Percentiles rank a stretch among this genome's conserved stretches.
phyloP scores from a whole-genome alignment of 331 rosid genomes.

The Pyrus hybrid region DNA sequence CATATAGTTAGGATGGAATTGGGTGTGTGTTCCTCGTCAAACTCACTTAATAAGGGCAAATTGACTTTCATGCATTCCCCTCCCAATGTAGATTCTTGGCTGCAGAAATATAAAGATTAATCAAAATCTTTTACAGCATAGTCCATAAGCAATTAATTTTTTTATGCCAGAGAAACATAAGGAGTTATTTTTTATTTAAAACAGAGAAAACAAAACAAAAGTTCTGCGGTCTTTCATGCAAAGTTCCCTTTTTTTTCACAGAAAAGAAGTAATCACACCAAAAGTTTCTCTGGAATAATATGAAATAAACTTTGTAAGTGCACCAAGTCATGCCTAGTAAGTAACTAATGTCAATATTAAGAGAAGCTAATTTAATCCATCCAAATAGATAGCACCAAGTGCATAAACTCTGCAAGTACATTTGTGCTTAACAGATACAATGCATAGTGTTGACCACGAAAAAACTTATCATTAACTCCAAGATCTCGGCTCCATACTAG shows the following conservation, averaged over 20 bases:
- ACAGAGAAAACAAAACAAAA: not conserved
- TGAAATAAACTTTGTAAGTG: not conserved
- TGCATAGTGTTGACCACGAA: not conserved
- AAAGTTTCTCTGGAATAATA: not conserved
- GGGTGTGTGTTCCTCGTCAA: not conserved
- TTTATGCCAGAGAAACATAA: not conserved
- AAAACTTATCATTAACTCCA: not conserved
- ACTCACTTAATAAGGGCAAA: slow-evolving; percentile 80
- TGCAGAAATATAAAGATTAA: slow-evolving; percentile 26
- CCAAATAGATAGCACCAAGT: not conserved
- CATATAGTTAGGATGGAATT: not conserved
- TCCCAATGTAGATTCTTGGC: slow-evolving; percentile 89
- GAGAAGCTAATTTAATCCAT: not conserved
- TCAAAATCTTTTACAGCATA: slow-evolving; percentile 6
- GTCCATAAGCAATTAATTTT: not conserved
- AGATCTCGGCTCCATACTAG: not conserved
- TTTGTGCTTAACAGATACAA: not conserved
- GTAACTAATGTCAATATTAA: not conserved
- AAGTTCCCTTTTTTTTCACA: not conserved
- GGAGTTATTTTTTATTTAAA: not conserved
- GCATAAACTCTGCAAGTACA: not conserved
- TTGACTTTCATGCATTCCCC: slow-evolving; percentile 99
- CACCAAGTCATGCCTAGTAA: too few species aligned
- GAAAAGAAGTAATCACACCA: not conserved
- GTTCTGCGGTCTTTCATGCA: not conserved